These are phyloP conservation scores for Coniophora puteana DNA, from an alignment of 1,284 basidiomycete species.

Conservation along the genomic window DNA sequence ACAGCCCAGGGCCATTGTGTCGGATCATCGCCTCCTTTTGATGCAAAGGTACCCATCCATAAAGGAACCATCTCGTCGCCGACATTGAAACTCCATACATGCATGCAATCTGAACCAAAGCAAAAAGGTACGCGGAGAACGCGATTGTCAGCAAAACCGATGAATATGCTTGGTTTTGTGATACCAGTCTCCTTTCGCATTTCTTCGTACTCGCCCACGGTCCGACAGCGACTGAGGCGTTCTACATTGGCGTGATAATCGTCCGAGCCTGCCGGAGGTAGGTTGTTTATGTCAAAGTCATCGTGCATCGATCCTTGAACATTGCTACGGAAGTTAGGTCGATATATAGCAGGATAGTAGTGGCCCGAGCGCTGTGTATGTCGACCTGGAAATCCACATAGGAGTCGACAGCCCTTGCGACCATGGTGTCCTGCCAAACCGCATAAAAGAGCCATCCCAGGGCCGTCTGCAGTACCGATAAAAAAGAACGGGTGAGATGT, in stretches of 20 bases:
- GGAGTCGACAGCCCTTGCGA: too few species aligned
- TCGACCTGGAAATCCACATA: constrained; percentile 14
- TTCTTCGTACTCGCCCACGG: constrained; percentile 5
- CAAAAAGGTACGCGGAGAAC: constrained; percentile 11
- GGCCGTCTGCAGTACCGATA: constrained; percentile 22
- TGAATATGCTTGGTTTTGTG: constrained; percentile 9
- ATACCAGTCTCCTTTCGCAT: constrained; percentile 10
- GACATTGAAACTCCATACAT: constrained; percentile 25
- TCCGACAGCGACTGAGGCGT: constrained; percentile 3
- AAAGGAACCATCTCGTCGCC: constrained; percentile 19
- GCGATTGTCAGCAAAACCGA: constrained; percentile 4
- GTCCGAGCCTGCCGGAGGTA: constrained; percentile 5
- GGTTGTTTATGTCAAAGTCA: constrained; percentile 2
- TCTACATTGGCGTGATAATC: constrained; percentile 8
- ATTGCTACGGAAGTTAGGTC: constrained; percentile 9
- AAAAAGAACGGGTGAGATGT: too few species aligned
- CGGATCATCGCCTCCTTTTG: constrained; percentile 15
- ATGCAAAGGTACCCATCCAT: constrained; percentile 22
- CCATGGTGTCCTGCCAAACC: constrained; percentile 22
- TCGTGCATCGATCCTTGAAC: constrained; percentile 11
- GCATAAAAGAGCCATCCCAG: constrained; percentile 19
- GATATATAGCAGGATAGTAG: constrained; percentile 17
- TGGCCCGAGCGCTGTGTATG: constrained; percentile 14
- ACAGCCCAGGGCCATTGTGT: constrained; percentile 30
- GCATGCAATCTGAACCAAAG: constrained; percentile 24